These are phyloP conservation scores for Crucibulum laeve DNA, from an alignment of 768 basidiomycete genomes.

Conservation along the genomic window DNA sequence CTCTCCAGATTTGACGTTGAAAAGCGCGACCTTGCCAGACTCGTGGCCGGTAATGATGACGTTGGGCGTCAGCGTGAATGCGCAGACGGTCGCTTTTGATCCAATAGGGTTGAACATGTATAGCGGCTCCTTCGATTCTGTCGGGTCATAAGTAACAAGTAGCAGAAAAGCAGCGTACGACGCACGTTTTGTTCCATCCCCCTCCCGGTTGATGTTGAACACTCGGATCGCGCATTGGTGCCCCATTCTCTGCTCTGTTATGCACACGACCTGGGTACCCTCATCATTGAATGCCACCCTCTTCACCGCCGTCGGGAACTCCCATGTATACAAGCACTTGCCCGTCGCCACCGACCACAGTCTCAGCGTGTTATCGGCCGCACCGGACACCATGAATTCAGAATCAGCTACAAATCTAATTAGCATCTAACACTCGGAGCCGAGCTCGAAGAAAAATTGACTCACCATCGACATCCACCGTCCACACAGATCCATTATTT, in stretches of 20 bases:
- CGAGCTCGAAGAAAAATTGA: conserved; percentile 11
- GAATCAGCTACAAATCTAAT: conserved; percentile 55
- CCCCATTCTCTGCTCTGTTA: conserved; percentile 98
- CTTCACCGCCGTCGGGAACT: conserved; percentile 98
- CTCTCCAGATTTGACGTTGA: conserved; percentile 84
- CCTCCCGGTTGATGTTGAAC: conserved; percentile 80
- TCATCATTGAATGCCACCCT: conserved; percentile 89
- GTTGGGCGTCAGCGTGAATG: conserved; percentile 76
- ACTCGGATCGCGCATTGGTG: conserved; percentile 87
- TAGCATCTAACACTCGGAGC: background rate
- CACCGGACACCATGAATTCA: conserved; percentile 82
- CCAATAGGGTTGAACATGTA: conserved; percentile 85
- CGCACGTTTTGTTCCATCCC: conserved; percentile 80
- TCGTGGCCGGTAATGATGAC: conserved; percentile 93
- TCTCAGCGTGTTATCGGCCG: conserved; percentile 90
- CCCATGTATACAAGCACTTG: conserved; percentile 93
- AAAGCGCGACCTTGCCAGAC: conserved; percentile 90
- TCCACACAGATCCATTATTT: conserved; percentile 96
- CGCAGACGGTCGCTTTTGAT: conserved; percentile 95
- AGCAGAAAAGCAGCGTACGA: conserved; percentile 9
- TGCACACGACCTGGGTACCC: conserved; percentile 79
- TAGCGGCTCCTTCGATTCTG: conserved; percentile 74
- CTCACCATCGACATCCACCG: conserved; percentile 93
- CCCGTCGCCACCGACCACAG: conserved; percentile 89
- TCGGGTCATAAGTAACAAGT: conserved; percentile 1